Evolutionary conservation across 352 stramenopile genomes (phyloP).

Genomic region (Aphanomyces euteiches): DNA sequence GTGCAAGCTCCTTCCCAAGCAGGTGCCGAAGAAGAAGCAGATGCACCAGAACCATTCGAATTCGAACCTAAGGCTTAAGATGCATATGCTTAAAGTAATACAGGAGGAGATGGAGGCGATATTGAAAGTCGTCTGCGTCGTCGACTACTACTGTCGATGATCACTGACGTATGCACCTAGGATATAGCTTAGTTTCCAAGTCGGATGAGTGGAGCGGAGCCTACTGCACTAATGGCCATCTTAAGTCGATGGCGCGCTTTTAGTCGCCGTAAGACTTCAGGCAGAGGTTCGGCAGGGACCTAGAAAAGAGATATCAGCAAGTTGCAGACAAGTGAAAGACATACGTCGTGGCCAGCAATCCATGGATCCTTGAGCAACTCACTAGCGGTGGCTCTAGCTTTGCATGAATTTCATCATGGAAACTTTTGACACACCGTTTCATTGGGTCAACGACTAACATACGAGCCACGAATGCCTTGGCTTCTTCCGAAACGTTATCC

Average conservation of each 20-base stretch:
- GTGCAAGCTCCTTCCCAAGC: slow-evolving; percentile 85
- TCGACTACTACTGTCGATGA: slow-evolving; percentile 9
- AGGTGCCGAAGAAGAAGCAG: slow-evolving; percentile 91
- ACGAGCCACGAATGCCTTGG: slow-evolving; percentile 84
- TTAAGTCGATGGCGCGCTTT: slow-evolving; percentile 20
- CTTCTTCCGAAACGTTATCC: slow-evolving; percentile 86
- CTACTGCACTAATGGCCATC: slow-evolving; percentile 17
- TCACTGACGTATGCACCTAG: slow-evolving; percentile 5
- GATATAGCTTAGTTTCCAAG: not conserved
- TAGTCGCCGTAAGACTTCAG: slow-evolving; percentile 11
- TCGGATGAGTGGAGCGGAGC: no score
- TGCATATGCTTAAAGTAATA: slow-evolving; percentile 2
- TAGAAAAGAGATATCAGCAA: slow-evolving; percentile 39
- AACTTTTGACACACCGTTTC: slow-evolving; percentile 44
- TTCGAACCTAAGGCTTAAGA: slow-evolving; percentile 74
- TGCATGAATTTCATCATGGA: not conserved
- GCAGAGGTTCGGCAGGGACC: slow-evolving; percentile 30
- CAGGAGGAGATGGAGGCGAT: not conserved
- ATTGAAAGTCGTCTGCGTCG: not conserved
- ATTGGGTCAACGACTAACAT: slow-evolving; percentile 82
- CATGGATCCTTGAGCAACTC: slow-evolving; percentile 68
- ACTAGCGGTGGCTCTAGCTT: slow-evolving; percentile 41
- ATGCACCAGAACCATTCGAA: slow-evolving; percentile 95
- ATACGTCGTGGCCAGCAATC: slow-evolving; percentile 54
- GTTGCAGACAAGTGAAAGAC: slow-evolving; percentile 44